These are phyloP conservation scores for Mycena galopus DNA, from an alignment of 768 basidiomycete genomes.

Conservation along the genomic window DNA sequence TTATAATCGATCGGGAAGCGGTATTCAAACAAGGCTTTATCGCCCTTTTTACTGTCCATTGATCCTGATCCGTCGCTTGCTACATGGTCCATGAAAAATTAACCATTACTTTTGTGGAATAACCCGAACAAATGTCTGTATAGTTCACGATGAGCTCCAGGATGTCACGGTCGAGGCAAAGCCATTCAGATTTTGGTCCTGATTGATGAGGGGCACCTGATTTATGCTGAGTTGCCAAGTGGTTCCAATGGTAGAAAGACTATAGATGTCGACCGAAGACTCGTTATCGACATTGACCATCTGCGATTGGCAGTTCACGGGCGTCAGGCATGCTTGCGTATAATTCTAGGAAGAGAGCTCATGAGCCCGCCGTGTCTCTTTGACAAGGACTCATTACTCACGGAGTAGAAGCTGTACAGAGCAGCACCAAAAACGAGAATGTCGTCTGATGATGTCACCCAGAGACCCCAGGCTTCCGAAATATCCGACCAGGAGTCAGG, in stretches of 20 bases:
- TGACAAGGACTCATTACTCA: background rate
- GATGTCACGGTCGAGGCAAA: conserved; percentile 29
- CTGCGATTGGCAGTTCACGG: conserved; percentile 67
- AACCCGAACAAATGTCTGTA: conserved; percentile 13
- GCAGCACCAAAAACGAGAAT: conserved; percentile 79
- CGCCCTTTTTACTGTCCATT: conserved; percentile 31
- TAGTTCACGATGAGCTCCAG: conserved; percentile 23
- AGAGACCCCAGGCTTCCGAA: conserved; percentile 68
- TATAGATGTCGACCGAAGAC: conserved; percentile 67
- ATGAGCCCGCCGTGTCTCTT: conserved; percentile 1
- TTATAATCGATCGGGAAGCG: no score
- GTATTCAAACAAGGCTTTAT: conserved; percentile 21
- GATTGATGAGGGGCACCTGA: conserved; percentile 60
- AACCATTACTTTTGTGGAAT: conserved; percentile 28
- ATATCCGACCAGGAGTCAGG: conserved; percentile 59
- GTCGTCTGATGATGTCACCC: conserved; percentile 63
- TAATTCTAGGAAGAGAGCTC: conserved; percentile 53
- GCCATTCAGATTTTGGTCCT: conserved; percentile 63
- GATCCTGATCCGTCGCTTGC: conserved; percentile 12
- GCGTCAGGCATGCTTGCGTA: conserved; percentile 59
- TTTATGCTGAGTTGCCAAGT: conserved; percentile 67
- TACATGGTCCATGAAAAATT: conserved; percentile 40
- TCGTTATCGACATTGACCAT: conserved; percentile 64
- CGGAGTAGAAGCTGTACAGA: conserved; percentile 76
- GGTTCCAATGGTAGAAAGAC: conserved; percentile 70